Base-by-base conservation (phyloP, 768 basidiomycete species). In the Podaxis sp. region DNA sequence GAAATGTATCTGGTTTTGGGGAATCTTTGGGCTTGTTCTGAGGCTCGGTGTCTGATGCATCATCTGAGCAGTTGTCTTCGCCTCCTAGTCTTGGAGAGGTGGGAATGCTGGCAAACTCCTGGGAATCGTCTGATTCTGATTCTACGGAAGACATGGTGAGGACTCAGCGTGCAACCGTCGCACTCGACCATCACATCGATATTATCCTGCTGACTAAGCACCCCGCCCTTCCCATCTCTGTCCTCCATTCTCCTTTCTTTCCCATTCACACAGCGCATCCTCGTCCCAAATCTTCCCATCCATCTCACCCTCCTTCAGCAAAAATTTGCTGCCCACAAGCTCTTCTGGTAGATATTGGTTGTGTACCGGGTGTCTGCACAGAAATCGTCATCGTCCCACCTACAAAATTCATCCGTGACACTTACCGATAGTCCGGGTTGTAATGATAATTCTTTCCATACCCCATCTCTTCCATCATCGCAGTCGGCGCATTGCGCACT, bases 401-500 rank as follows among this genome's bases (percentile, higher is more conserved):
- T 8, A 13, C 17, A 59, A 22, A 22, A 25, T 37, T 22, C 41
- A 22, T 47, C 57, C 6, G 53, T 6, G 27, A 33, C n/a, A 69
- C 83, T 68, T 63, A 85, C 80, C 67, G 71, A 68, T 80, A 89
- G 27, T 73, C 75, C 8, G 88, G 88, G 71, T 90, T 86, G 65
- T 86, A 91, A 57, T 70, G 72, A 65, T 91, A 91, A 22, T 78
- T 82, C 65, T 82, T 76, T 1, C 86, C 86, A 67, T 89, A 91
- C 22, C 85, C 87, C 2, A 91, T 77, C 25, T 85, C 79, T 69
- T 87, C 86, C 87, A 90, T 88, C 9, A 91, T 69, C 19, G 65
- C 66, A 2, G 91, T 92, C 2, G 91, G 91, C 8, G 91, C 90
- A 72, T 94, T 94, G 33, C 93, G 82, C 67, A 93, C 80, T 40